Conservation (phyloP, 768 basidiomycete species). For the Psilocybe subaeruginosa region DNA sequence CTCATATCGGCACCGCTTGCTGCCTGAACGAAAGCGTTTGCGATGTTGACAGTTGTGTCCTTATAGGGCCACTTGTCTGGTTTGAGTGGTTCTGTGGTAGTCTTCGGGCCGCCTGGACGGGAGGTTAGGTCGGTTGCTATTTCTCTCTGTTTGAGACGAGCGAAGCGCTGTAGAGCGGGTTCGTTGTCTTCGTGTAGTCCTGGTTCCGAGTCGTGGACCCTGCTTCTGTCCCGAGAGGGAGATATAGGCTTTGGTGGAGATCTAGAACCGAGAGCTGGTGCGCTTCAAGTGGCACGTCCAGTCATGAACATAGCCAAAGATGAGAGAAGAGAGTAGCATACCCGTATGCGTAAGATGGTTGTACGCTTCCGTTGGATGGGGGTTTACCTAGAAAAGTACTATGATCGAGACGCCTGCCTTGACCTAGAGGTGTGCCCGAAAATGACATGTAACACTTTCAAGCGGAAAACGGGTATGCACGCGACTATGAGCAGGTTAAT, state of each 20-base stretch:
- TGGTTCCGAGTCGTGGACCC: constrained; percentile 24
- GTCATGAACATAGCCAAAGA: constrained; percentile 18
- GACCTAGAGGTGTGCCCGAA: constrained; percentile 79
- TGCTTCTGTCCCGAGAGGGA: constrained; percentile 36
- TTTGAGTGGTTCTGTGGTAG: constrained; percentile 49
- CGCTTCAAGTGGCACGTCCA: constrained; percentile 39
- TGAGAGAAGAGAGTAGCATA: constrained; percentile 35
- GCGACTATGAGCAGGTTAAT: constrained; percentile 16
- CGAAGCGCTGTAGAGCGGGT: constrained; percentile 44
- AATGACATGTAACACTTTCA: constrained; percentile 72
- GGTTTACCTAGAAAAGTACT: constrained; percentile 74
- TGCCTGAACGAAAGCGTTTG: constrained; percentile 78
- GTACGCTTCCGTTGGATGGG: constrained; percentile 36
- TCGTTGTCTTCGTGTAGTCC: constrained; percentile 40
- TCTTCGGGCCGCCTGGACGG: constrained; percentile 42
- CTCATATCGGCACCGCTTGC: constrained; percentile 47
- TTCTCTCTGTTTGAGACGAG: constrained; percentile 47
- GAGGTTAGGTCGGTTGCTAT: constrained; percentile 27
- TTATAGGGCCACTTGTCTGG: constrained; percentile 76
- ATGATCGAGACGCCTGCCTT: constrained; percentile 87
- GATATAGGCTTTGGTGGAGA: constrained; percentile 59
- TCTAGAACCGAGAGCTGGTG: constrained; percentile 56
- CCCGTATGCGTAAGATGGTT: constrained; percentile 74
- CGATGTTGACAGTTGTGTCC: constrained; percentile 88
- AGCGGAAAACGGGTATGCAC: constrained; percentile 18